phyloP scores from a whole-genome alignment of 306 rosid genomes.

The Malus fusca region DNA sequence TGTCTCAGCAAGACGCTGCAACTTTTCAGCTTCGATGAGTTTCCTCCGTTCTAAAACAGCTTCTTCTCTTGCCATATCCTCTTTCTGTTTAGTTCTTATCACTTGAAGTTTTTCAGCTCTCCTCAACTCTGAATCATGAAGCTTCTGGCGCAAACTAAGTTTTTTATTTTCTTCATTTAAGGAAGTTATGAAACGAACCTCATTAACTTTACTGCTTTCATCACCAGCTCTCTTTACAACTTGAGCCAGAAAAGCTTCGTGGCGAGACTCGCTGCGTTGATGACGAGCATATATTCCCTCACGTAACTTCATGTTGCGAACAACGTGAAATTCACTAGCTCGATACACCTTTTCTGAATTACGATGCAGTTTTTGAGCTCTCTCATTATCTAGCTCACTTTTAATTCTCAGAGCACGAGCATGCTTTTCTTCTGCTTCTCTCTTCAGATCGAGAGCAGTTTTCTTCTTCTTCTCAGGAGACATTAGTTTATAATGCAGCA shows the following conservation, averaged over 20 bases:
- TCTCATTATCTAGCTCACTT: constrained; percentile 86
- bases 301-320: constrained; percentile 81
- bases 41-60: constrained; percentile 91
- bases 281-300: constrained; percentile 99
- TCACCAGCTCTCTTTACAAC: constrained; percentile 98
- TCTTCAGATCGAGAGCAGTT: constrained; percentile 72
- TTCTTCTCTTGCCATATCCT: constrained; percentile 97
- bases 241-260: constrained; percentile 97
- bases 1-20: constrained; percentile 96
- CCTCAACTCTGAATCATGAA: constrained; percentile 93
- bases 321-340: constrained; percentile 90
- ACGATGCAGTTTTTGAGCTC: constrained; percentile 93
- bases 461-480: constrained; percentile 96
- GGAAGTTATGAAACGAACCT: constrained; percentile 95
- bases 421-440: constrained; percentile 93
- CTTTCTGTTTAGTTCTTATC: constrained; percentile 88
- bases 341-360: constrained; percentile 81
- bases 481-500: constrained; percentile 87
- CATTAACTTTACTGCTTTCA: constrained; percentile 97
- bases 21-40: constrained; percentile 92
- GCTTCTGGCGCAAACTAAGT: constrained; percentile 81
- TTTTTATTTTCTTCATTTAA: constrained; percentile 93
- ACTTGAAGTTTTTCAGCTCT: constrained; percentile 98
- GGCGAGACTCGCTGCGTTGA: constrained; percentile 92
- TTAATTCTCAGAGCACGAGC: constrained; percentile 95